Base-by-base conservation (phyloP, 345 rosid genomes). In the Cardamine chenopodiifolia region DNA sequence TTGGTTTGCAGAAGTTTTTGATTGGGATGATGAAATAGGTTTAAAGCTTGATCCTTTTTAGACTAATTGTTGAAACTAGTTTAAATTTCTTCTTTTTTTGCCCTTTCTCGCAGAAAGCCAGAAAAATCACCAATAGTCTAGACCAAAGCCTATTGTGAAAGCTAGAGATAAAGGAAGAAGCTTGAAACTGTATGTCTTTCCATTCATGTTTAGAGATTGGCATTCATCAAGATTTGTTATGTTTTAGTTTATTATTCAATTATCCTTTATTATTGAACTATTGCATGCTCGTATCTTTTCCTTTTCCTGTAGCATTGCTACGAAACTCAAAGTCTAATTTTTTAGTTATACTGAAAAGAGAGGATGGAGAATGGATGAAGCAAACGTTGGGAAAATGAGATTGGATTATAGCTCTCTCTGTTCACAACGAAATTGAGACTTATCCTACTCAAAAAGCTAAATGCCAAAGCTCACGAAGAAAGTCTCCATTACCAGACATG, bases 181-280 rank as follows among this genome's bases (percentile, higher is more conserved):
- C 40, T 35, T 10, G 42, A 96, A 96, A 83, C 77, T 94, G 98
- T 94, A 83, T 78, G 97, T 82, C 48, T 72, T 32, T 3, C 11
- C 37, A 8, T 32, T 35, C 12, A 8, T 8, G 37, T 32, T 32
- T 32, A 32, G 35, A 32, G 35, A 32, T 32, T 62, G 22, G 15
- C 54, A 32, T 64, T 37, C 22, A 20, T 52, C 44, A 25, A 25
- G 19, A 5, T 28, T 26, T 32, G 61, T 44, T 45, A 37, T 44
- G 52, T 8, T 44, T 19, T 67, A 13, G 19, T 75, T 50, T 45
- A 32, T 53, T 29, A 29, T 29, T 29, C 7, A 29, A 28, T 28
- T 3, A 28, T 28, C 29, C 29, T 28, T 28, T 28, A 4, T 11
- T 22, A 49, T 2, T 64, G 26, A 14, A 0, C 35, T 32, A 66